Percentiles rank a stretch among this genome's conserved stretches.
phyloP scores from a whole-genome alignment of 768 basidiomycete genomes.

The Mycena capillaripes region DNA sequence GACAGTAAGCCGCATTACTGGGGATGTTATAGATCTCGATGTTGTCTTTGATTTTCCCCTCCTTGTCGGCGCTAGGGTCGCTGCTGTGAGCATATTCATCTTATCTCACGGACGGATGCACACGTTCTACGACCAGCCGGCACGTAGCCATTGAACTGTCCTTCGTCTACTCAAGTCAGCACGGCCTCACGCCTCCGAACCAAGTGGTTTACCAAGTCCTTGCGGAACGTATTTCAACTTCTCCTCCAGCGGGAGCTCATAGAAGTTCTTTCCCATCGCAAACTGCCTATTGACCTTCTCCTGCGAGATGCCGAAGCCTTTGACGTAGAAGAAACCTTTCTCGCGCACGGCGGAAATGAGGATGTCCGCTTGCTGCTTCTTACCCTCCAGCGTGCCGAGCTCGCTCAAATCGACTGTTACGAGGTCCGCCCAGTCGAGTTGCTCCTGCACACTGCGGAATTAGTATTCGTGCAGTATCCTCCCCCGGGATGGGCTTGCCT shows the following conservation, averaged over 20 bases:
- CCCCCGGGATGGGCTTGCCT: too few relatives aligned
- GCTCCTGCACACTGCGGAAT: conserved; percentile 48
- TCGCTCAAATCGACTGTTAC: conserved; percentile 60
- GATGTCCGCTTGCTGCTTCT: conserved; percentile 54
- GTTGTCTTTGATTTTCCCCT: conserved; percentile 55
- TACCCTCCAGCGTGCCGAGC: conserved; percentile 56
- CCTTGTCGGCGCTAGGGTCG: conserved; percentile 48
- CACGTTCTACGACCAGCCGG: conserved; percentile 59
- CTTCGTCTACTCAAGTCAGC: conserved; percentile 47
- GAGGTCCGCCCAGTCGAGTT: conserved; percentile 65
- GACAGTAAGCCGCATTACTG: conserved; percentile 40
- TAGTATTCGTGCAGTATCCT: conserved; percentile 48
- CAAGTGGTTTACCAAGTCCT: conserved; percentile 49
- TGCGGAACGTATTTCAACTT: conserved; percentile 61
- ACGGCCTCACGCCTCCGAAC: not conserved
- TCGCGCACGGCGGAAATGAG: conserved; percentile 61
- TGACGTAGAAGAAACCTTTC: conserved; percentile 67
- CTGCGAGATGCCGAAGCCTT: conserved; percentile 63
- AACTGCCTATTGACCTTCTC: conserved; percentile 65
- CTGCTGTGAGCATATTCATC: not conserved
- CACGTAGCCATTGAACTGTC: conserved; percentile 63
- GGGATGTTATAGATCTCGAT: conserved; percentile 66
- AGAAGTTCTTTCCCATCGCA: conserved; percentile 60
- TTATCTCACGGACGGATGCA: conserved; percentile 11
- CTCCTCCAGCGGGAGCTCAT: conserved; percentile 64